Base-by-base conservation (phyloP, 345 rosid species). In the Aethionema arabicum region DNA sequence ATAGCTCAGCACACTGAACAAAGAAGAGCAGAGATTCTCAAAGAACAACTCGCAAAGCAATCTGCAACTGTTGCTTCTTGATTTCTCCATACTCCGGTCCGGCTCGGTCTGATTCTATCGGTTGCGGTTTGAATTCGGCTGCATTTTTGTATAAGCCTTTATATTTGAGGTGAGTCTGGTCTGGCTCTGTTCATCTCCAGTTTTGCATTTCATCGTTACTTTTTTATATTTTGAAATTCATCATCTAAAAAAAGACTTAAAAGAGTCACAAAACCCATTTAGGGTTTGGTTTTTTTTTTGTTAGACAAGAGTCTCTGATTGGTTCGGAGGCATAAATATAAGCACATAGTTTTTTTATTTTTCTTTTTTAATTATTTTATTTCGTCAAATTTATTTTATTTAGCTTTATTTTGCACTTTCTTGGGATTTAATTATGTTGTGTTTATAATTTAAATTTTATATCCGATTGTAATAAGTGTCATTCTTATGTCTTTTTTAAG, bases 1-100 rank as follows among this genome's bases (percentile, higher is more conserved):
- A 80, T 95, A 61, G 96, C 95, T 32, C 95, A 82, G 78, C 99
- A 90, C 74, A 89, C 99, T 12, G 96, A 90, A 53, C 84, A 76
- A 71, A 88, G 99, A 74, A 82, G 96, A 76, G 82, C 68, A 7
- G 98, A 82, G 82, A 90, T 90, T 39, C 90, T 86, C 33, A 95
- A 95, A 77, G 96, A 88, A 72, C 83, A 81, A 74, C 32, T 76
- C 66, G 96, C 81, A 79, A 86, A 83, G 73, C 87, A 85, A 48
- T 66, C 92, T 6, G 50, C 70, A 55, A 5, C 70, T 11, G 48
- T 55, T 52, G 47, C 71, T 52, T 72, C 76, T 40, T 72, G 67
- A 72, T 53, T 12, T 32, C 48, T 60, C 46, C 36, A 52, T 10
- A 21, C 27, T 21, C 27, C 27, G 15, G 40, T 21, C 27, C 27